phyloP scores from a whole-genome alignment of 2,329 filamentous ascomycete species.

The Sclerotinia minor region DNA sequence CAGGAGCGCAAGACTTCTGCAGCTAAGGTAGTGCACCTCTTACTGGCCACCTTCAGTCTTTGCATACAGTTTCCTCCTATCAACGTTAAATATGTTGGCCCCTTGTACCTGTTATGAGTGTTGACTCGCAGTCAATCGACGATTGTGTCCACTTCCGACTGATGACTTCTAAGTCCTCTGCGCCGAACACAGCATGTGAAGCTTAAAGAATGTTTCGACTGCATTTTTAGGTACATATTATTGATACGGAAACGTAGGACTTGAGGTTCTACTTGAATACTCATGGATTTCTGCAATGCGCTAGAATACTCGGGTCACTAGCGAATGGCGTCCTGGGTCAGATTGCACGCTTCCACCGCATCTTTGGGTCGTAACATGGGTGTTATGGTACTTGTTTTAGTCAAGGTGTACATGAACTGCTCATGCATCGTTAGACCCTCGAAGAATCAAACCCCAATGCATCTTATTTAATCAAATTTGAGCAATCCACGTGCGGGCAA shows the following conservation, averaged over 20 bases:
- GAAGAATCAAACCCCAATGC: background rate
- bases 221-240: background rate
- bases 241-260: background rate
- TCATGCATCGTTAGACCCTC: background rate
- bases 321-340: conserved; percentile 18
- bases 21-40: background rate
- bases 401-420: conserved; percentile 1
- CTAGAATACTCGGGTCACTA: conserved; percentile 10
- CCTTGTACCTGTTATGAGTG: background rate
- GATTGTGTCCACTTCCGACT: conserved; percentile 10
- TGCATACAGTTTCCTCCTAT: background rate
- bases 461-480: background rate
- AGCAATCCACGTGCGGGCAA: background rate
- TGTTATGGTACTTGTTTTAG: conserved; percentile 14
- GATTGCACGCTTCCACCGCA: conserved; percentile 16
- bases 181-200: conserved; percentile 12
- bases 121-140: background rate
- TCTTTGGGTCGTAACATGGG: conserved; percentile 15
- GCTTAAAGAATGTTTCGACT: background rate
- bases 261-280: background rate
- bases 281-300: background rate
- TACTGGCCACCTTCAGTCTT: background rate
- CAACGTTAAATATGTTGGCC: background rate
- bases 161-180: background rate
- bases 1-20: background rate